Evolutionary conservation across 2,329 filamentous ascomycete species (phyloP).

Genomic region (Chaetomium sp.): DNA sequence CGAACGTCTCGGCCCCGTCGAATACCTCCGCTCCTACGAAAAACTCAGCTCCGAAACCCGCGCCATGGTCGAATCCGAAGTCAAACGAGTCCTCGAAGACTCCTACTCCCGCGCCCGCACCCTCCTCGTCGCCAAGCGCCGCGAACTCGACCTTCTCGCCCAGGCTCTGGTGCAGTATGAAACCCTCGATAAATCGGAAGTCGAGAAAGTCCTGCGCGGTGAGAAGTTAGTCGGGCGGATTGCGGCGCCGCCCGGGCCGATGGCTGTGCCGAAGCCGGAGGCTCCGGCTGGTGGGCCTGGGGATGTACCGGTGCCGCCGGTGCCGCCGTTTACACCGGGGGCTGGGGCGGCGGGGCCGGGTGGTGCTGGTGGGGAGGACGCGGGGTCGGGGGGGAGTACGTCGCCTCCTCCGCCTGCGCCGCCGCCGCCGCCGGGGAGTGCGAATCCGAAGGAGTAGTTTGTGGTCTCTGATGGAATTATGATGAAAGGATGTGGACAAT

Average conservation of each 20-base stretch:
- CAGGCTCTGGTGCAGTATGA: slow-evolving; percentile 91
- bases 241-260: slow-evolving; percentile 51
- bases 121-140: slow-evolving; percentile 66
- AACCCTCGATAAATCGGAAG: slow-evolving; percentile 81
- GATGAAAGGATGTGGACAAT: background rate
- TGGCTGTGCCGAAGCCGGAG: slow-evolving; percentile 55
- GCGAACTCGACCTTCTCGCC: slow-evolving; percentile 81
- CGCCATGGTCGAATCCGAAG: slow-evolving; percentile 79
- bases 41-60: slow-evolving; percentile 80
- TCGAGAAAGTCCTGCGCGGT: slow-evolving; percentile 81
- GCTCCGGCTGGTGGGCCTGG: background rate
- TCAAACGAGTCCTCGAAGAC: slow-evolving; percentile 77
- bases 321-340: background rate
- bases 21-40: slow-evolving; percentile 74
- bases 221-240: slow-evolving; percentile 71
- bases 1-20: slow-evolving; percentile 77
- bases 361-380: slow-evolving; percentile 7
- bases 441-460: too few relatives aligned
- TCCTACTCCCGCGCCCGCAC: slow-evolving; percentile 66
- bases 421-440: slow-evolving; percentile 24
- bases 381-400: slow-evolving; percentile 4
- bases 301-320: slow-evolving; percentile 12
- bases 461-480: background rate
- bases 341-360: background rate
- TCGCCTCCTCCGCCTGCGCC: slow-evolving; percentile 33